phyloP scores from a whole-genome alignment of 2,329 filamentous ascomycete genomes.

The Fusarium buxicola region DNA sequence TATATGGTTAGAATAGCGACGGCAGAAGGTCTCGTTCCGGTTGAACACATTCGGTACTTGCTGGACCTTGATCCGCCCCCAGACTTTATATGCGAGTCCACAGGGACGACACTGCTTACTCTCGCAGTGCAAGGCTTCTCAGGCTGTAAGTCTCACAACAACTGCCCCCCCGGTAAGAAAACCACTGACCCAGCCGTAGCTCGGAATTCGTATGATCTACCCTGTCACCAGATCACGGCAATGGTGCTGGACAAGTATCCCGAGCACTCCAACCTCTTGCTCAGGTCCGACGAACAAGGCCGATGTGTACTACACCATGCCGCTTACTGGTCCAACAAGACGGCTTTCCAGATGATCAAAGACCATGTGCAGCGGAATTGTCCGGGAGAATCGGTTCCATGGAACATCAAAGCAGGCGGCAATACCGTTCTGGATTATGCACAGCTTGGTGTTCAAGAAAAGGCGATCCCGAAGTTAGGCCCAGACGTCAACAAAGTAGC shows the following conservation, averaged over 20 bases:
- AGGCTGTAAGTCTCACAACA: background rate
- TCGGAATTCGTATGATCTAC: background rate
- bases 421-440: background rate
- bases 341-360: background rate
- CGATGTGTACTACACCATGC: background rate
- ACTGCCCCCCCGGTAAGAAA: background rate
- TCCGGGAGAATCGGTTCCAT: rapidly evolving
- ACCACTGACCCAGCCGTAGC: background rate
- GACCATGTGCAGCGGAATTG: background rate
- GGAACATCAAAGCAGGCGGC: background rate
- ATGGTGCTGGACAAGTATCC: background rate
- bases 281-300: rapidly evolving
- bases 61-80: background rate
- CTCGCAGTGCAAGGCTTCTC: background rate
- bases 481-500: background rate
- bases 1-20: background rate
- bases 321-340: slow-evolving; percentile 1
- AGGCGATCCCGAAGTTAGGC: rapidly evolving
- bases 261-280: background rate
- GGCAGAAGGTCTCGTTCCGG: background rate
- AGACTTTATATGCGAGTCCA: rapidly evolving
- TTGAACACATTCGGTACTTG: background rate
- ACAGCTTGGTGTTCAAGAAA: background rate
- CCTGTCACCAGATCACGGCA: background rate
- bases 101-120: background rate